phyloP scores from a whole-genome alignment of 2,329 filamentous ascomycete genomes.

The Alternaria solani region DNA sequence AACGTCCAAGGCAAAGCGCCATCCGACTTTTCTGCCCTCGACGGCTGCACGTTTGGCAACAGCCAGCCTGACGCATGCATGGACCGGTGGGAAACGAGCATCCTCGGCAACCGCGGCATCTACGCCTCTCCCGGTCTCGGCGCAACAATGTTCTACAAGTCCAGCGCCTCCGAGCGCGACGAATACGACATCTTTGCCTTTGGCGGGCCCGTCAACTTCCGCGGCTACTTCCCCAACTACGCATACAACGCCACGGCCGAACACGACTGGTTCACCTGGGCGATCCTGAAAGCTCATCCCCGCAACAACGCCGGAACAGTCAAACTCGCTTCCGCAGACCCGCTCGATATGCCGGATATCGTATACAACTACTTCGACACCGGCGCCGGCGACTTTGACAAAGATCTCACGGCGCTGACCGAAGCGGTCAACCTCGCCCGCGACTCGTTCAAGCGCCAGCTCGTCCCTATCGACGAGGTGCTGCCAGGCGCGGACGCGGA shows the following conservation, averaged over 20 bases:
- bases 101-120: conserved; percentile 56
- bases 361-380: conserved; percentile 53
- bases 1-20: conserved; percentile 57
- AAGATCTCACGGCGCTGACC: conserved; percentile 62
- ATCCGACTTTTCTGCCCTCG: conserved; percentile 47
- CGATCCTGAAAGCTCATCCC: conserved; percentile 68
- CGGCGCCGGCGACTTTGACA: conserved; percentile 67
- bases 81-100: conserved; percentile 52
- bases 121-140: conserved; percentile 63
- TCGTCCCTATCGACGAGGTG: conserved; percentile 53
- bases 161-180: conserved; percentile 55
- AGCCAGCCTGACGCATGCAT: conserved; percentile 57
- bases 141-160: conserved; percentile 57
- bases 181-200: conserved; percentile 64
- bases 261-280: conserved; percentile 62
- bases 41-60: conserved; percentile 53
- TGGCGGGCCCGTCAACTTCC: conserved; percentile 63
- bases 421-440: conserved; percentile 64
- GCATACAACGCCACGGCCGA: conserved; percentile 59
- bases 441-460: conserved; percentile 44
- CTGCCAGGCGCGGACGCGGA: conserved; percentile 59
- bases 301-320: conserved; percentile 70
- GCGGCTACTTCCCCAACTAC: conserved; percentile 64
- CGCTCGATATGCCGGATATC: conserved; percentile 70
- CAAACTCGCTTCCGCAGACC: conserved; percentile 66